Evolutionary conservation across 495 filamentous ascomycete genomes (phyloP).

Genomic region (Neurospora terricola): DNA sequence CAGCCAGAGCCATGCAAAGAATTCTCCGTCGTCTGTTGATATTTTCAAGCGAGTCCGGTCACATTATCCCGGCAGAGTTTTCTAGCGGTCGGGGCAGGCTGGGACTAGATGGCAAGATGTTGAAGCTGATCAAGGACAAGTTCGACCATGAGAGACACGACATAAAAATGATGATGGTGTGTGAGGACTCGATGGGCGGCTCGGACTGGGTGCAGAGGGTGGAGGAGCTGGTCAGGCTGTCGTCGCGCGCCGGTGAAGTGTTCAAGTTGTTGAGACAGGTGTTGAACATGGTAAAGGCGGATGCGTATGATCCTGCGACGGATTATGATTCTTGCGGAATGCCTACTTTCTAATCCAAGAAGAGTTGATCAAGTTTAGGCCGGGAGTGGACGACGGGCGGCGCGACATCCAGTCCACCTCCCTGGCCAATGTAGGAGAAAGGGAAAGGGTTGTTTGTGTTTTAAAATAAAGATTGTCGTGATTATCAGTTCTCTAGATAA

Average conservation of each 20-base stretch:
- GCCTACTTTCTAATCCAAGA: neutral
- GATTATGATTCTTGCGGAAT: neutral
- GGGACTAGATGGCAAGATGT: neutral
- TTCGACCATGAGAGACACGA: neutral
- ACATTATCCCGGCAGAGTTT: neutral
- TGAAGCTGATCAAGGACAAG: neutral
- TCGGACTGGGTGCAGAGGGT: neutral
- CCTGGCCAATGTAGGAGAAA: neutral
- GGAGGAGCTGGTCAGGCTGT: neutral
- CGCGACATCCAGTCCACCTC: neutral
- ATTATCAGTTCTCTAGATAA: neutral
- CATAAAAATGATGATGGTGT: neutral
- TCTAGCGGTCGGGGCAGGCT: fast-evolving
- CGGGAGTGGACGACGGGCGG: neutral
- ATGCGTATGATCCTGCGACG: neutral
- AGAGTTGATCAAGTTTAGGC: neutral
- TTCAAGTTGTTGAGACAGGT: neutral
- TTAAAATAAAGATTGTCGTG: neutral
- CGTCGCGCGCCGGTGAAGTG: neutral
- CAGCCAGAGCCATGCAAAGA: neutral
- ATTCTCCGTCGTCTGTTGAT: neutral
- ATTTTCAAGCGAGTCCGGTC: neutral
- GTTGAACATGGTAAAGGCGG: neutral
- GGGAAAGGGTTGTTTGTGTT: neutral
- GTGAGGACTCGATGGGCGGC: neutral